Evolutionary conservation across 345 rosid genomes (phyloP).

Genomic region (Fremontodendron californicum): DNA sequence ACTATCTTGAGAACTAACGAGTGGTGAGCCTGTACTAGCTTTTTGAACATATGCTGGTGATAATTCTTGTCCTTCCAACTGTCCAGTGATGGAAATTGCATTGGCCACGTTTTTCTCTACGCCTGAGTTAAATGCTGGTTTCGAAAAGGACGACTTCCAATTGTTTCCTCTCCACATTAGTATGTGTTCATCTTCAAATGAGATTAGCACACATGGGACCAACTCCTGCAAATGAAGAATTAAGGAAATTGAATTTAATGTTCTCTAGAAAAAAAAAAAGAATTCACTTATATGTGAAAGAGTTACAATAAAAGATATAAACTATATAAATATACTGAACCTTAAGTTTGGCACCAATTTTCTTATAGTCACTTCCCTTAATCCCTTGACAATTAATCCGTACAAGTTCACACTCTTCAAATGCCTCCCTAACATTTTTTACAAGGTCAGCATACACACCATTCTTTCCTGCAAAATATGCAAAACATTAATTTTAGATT

Average conservation of each 20-base stretch:
- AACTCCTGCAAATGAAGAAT: constrained; percentile 53
- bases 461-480: constrained; percentile 60
- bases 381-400: constrained; percentile 75
- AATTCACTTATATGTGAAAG: neutral
- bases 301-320: neutral
- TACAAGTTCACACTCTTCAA: constrained; percentile 89
- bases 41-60: constrained; percentile 15
- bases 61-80: constrained; percentile 28
- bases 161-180: constrained; percentile 83
- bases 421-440: constrained; percentile 70
- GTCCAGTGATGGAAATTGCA: constrained; percentile 18
- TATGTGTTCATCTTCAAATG: constrained; percentile 75
- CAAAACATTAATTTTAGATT: constrained; percentile 9
- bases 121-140: constrained; percentile 18
- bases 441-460: constrained; percentile 75
- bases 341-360: constrained; percentile 92
- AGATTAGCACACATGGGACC: constrained; percentile 79
- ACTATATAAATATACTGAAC: constrained; percentile 29
- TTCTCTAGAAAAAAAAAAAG: neutral
- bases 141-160: constrained; percentile 54
- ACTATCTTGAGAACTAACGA: constrained; percentile 19
- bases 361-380: constrained; percentile 70
- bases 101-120: constrained; percentile 6
- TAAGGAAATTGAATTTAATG: neutral
- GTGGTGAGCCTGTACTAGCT: constrained; percentile 7